Evolutionary conservation across 257 asterid genomes (phyloP).

Genomic region (Fraxinus americana): DNA sequence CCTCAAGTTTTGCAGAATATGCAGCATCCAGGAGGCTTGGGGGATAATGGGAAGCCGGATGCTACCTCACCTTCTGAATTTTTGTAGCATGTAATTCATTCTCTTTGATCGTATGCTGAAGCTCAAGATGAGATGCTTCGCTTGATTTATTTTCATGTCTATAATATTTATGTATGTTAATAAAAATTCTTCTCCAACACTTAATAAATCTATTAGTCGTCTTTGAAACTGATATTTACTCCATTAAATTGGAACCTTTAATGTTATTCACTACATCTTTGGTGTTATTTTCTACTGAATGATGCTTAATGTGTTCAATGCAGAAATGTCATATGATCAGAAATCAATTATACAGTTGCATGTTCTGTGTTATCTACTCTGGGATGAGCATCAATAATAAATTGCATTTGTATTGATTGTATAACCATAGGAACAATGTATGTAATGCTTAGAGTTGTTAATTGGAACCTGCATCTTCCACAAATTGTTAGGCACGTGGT

Average conservation of each 20-base stretch:
- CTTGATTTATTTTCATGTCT: conserved; percentile 17
- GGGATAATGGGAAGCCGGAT: conserved; percentile 67
- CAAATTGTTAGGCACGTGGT: neutral
- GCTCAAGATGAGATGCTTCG: conserved; percentile 21
- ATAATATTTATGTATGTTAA: conserved; percentile 29
- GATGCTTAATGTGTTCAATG: neutral
- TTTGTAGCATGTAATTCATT: conserved; percentile 47
- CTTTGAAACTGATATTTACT: conserved; percentile 5
- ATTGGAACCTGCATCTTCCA: neutral
- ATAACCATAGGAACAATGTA: neutral
- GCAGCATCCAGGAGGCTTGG: conserved; percentile 77
- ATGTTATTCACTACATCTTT: neutral
- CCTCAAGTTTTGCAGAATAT: conserved; percentile 80
- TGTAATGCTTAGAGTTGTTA: no score
- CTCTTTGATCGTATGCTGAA: conserved; percentile 16
- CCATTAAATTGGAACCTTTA: neutral
- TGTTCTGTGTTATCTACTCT: neutral
- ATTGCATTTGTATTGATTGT: neutral
- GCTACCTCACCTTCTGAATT: conserved; percentile 70
- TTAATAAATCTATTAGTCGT: neutral
- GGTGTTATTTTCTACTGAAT: neutral
- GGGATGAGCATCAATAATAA: neutral
- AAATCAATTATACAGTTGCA: neutral
- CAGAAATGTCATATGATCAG: neutral
- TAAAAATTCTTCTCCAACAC: conserved; percentile 17